phyloP scores from a whole-genome alignment of 2,329 filamentous ascomycete genomes.

The Macrophomina tecta region DNA sequence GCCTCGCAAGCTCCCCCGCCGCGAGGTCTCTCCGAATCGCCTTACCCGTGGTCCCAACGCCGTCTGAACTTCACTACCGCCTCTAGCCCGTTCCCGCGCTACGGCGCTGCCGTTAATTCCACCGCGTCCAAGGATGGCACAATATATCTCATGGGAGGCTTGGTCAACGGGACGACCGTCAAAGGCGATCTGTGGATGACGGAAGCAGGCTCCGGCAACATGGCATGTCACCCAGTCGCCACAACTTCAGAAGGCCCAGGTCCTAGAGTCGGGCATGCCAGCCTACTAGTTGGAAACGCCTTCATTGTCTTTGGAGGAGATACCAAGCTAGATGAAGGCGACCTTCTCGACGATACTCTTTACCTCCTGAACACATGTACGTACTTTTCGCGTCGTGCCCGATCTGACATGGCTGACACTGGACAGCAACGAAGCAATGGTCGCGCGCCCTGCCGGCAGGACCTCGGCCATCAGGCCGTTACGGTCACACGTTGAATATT shows the following conservation, averaged over 20 bases:
- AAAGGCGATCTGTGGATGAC: constrained; percentile 99
- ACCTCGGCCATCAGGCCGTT: constrained; percentile 83
- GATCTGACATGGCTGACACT: constrained; percentile 37
- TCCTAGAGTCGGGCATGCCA: constrained; percentile 91
- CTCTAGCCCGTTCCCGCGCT: constrained; percentile 89
- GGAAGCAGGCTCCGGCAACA: constrained; percentile 79
- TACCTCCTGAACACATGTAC: constrained; percentile 97
- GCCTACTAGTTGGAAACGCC: constrained; percentile 93
- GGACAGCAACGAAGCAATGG: constrained; percentile 92
- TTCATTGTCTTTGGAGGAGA: constrained; percentile 99
- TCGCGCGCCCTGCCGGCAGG: constrained; percentile 90
- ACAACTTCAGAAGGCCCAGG: constrained; percentile 94
- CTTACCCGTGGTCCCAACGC: constrained; percentile 96
- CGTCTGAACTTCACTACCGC: constrained; percentile 85
- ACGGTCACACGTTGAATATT: constrained; percentile 96
- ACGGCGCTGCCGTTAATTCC: constrained; percentile 94
- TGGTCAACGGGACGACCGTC: constrained; percentile 93
- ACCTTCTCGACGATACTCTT: constrained; percentile 90
- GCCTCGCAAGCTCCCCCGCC: constrained; percentile 34
- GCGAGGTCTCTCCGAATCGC: constrained; percentile 69
- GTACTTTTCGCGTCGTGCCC: constrained; percentile 46
- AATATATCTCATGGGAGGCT: constrained; percentile 95
- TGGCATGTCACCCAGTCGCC: constrained; percentile 89
- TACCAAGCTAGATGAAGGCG: constrained; percentile 93
- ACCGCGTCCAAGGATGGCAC: constrained; percentile 94